Evolutionary conservation across 129 eudicot genomes (phyloP), one percentile per base, ranked within the genome.

Genomic region (Calendula officinalis): DNA sequence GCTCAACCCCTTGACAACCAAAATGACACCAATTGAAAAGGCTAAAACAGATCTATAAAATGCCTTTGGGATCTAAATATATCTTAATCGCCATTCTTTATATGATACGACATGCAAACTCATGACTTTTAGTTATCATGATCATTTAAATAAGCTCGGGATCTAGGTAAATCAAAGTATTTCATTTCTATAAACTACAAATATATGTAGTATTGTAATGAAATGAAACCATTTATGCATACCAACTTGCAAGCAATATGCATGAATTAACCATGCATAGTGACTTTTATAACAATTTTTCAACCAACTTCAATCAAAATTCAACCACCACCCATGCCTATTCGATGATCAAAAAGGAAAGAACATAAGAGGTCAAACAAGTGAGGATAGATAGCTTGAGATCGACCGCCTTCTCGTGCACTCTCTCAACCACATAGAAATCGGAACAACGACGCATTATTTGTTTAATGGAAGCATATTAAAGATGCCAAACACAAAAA

Each of bases 181-280:
- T 36, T 47, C 7, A 0, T 46, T 64, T 5, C 35, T 22, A 37
- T 64, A 48, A 7, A 64, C 44, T 3, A n/a, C n/a, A n/a, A n/a
- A n/a, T n/a, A n/a, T n/a, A 65, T 37, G 54, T n/a, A 11, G 8
- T 22, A 22, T 22, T 22, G 27, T 3, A 72, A 52, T 41, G 53
- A 72, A 45, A 34, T 17, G 64, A 62, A 47, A 66, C 64, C 77
- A 72, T 5, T 51, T 40, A 47, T 62, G 54, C 43, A 41, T 43
- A 47, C 62, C 55, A 62, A 41, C 63, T 62, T 62, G 69, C 67
- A 71, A 15, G 10, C 64, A 41, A 47, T 53, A 10, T 72, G 57
- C 58, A 72, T 64, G 60, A 45, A 17, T 55, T 22, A 22, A 22
- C 30, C 78, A 73, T 73, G 72, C 72, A 73, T 11, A 73, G 56